Percentiles rank a stretch among this genome's conserved stretches.
phyloP scores from a whole-genome alignment of 192 early-diverging fungal genomes.

The Chytriomyces sp. region DNA sequence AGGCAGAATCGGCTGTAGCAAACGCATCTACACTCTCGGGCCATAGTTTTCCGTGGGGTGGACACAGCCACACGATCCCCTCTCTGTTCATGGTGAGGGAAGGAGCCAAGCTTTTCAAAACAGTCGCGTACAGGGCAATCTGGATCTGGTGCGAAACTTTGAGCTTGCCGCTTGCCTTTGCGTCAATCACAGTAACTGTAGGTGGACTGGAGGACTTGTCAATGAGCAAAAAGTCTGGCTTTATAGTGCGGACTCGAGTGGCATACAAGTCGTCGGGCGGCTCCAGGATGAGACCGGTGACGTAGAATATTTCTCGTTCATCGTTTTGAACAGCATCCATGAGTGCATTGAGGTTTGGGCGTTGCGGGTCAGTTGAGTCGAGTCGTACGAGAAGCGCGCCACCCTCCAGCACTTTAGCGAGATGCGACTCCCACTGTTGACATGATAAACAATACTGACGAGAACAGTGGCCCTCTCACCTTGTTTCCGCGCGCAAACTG shows the following conservation, averaged over 20 bases:
- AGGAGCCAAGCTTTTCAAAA: not conserved
- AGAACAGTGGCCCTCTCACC: not conserved
- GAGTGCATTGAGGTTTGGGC: not conserved
- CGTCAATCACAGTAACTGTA: slow-evolving; percentile 34
- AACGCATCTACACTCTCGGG: not conserved
- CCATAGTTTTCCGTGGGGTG: slow-evolving; percentile 1
- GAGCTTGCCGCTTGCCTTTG: slow-evolving; percentile 32
- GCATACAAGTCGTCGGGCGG: slow-evolving; percentile 13
- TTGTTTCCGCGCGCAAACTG: slow-evolving; percentile 31
- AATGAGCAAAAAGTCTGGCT: slow-evolving; percentile 8
- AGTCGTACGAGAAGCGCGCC: slow-evolving; percentile 11
- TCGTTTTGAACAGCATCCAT: slow-evolving; percentile 18
- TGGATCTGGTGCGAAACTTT: slow-evolving; percentile 48
- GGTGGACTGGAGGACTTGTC: not conserved
- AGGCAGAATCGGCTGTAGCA: not conserved
- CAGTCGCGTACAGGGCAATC: slow-evolving; percentile 35
- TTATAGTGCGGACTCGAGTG: not conserved
- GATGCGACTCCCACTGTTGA: slow-evolving; percentile 36
- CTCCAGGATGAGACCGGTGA: slow-evolving; percentile 11
- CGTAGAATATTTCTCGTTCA: slow-evolving; percentile 16
- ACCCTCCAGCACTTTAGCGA: slow-evolving; percentile 4
- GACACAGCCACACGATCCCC: slow-evolving; percentile 15
- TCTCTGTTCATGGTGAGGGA: not conserved
- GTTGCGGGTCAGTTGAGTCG: not conserved
- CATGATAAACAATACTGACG: not conserved